Evolutionary conservation across 192 early-diverging fungal species (phyloP), one percentile per base, ranked within the genome.

Genomic region (Coemansia sp.): DNA sequence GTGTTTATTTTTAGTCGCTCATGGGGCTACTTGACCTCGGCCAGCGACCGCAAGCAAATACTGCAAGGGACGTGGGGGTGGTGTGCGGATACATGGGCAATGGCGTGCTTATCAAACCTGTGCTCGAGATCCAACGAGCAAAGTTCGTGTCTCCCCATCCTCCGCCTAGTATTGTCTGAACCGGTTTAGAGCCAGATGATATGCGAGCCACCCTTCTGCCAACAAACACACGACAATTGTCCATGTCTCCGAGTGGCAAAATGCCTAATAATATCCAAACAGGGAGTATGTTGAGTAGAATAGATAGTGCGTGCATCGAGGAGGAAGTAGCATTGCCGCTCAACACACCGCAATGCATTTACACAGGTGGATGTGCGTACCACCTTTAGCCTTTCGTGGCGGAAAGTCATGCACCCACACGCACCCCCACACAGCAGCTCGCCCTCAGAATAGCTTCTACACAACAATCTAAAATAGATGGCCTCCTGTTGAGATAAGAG

Each of bases 201-300:
- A 57, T 57, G 55, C 55, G 55, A 57, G 28, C 55, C 26, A 57
- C 55, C 24, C 9, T 51, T 51, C 13, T 51, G 23, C 26, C 26
- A 8, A 57, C 55, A 57, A 9, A 28, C 8, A 20, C 33, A 35
- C 55, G 24, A 33, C 51, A 53, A 53, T 53, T 24, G 14, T 20
- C 20, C 34, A 36, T 58, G 56, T 58, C 56, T 16, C 35, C 35
- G 56, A 58, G 34, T 36, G 33, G 56, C 56, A 58, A 58, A 31
- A 36, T 14, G n/a, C 34, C 56, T 58, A 58, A 58, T 58, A 58
- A 58, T 58, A 58, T 37, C 31, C 9, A 36, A 58, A 58, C 18
- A 18, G 56, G 34, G 56, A 37, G 34, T 36, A 3, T n/a, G 56
- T 36, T 33, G 8, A 16, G 34, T 36, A 34, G 56, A 26, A 53